Base-by-base conservation (phyloP, 2,329 filamentous ascomycete genomes). In the Penicillium sp. region DNA sequence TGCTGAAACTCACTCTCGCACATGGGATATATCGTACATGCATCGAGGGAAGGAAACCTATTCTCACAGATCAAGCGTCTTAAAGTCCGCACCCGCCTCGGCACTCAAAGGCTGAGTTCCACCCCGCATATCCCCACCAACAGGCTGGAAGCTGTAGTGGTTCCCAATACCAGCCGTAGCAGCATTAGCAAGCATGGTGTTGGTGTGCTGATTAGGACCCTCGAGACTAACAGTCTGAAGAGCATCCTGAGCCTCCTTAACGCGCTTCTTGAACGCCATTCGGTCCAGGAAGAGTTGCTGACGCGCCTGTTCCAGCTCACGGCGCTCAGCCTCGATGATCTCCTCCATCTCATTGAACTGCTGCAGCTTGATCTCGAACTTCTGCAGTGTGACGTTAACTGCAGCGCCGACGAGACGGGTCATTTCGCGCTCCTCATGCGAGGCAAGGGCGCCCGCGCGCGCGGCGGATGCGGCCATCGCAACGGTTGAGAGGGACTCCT, bases 321-420 rank as follows among this genome's bases (percentile, higher is more conserved):
- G 85, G 53, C 93, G 87, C 77, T 99, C 94, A 5, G 92, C 91
- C 64, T 95, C 89, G 44, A 99, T 80, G 37, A 97, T 87, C 15
- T 89, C 83, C 74, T 99, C 94, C 83, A 99, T 92, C 72, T 99
- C 94, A 64, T 90, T 88, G 75, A 99, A 99, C 71, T 97, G 96
- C 67, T 91, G 87, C 53, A 99, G 82, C 76, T 99, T 99, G 64
- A 97, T 79, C 74, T 97, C 91, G 56, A 97, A 86, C 75, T 99
- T 99, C 68, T 96, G 88, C 27, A 97, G 80, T n/a, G 90, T 93
- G 10, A 96, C 82, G 68, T 99, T 99, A 46, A 96, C 90, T 0
- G 91, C 91, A 5, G 91, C 89, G 2, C 91, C 93, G 8, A 99
- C 90, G 40, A 97, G 84, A 13, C 91, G 89, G 17, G 92, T 96